Conservation (phyloP, 2,329 filamentous ascomycete species). For the Talaromyces funiculosus region DNA sequence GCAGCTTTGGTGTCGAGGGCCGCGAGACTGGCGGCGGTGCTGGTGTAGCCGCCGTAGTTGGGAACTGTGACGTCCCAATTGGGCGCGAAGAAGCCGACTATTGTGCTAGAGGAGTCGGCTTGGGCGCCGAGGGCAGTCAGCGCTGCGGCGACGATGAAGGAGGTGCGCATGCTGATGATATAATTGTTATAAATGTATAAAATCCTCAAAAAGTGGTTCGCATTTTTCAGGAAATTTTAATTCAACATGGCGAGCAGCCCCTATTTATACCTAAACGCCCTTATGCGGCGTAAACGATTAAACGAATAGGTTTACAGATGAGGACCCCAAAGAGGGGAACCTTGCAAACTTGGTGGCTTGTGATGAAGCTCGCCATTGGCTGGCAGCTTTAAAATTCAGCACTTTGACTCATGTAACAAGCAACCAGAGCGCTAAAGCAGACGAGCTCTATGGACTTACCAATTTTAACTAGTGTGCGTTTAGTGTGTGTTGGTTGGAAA, state of each 20-base stretch:
- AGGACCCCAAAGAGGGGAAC: not conserved
- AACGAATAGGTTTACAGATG: not conserved
- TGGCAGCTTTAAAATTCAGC: not conserved
- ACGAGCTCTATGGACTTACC: not conserved
- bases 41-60: constrained; percentile 13
- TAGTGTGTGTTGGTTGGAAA: not conserved
- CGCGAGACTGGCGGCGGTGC: constrained; percentile 21
- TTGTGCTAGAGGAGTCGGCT: constrained; percentile 10
- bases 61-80: constrained; percentile 4
- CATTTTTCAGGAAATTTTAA: not conserved
- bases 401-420: not conserved
- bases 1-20: constrained; percentile 18
- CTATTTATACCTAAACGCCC: not conserved
- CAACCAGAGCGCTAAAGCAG: not conserved
- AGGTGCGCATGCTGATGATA: not conserved
- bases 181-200: too few species aligned
- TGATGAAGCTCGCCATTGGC: not conserved
- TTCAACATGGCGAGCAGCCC: not conserved
- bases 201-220: too few species aligned
- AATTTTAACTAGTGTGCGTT: not conserved
- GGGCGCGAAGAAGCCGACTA: constrained; percentile 15
- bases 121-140: not conserved
- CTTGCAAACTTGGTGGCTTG: not conserved
- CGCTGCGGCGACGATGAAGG: not conserved
- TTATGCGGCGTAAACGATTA: not conserved